These are phyloP conservation scores for Yarrowia sp. DNA, from an alignment of 805 yeast genomes.

Conservation along the genomic window DNA sequence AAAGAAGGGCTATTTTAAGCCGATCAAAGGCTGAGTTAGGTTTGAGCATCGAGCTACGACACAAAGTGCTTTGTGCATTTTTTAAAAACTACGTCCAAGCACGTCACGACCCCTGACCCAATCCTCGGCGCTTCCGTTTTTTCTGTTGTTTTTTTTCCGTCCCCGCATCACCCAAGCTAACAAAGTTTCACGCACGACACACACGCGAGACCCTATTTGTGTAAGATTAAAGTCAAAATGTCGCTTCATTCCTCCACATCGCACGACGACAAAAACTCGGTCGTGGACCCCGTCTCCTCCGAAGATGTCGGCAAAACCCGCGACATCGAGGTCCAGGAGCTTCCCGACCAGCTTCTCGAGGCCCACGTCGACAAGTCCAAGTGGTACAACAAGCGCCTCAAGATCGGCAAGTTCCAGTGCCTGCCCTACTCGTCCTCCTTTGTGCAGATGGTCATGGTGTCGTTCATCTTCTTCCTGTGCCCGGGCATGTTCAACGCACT, in stretches of 20 bases:
- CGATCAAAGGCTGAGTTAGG: too few relatives aligned
- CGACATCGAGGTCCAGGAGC: constrained; percentile 1
- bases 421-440: constrained; percentile 16
- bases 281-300: constrained; percentile 8
- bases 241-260: constrained; percentile 15
- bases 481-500: constrained; percentile 55
- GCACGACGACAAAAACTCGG: constrained; percentile 2
- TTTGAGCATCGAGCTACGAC: too few relatives aligned
- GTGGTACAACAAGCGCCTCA: constrained; percentile 11
- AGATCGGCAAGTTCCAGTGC: not conserved
- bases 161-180: not conserved
- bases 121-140: too few relatives aligned
- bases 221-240: constrained; percentile 19
- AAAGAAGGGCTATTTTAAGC: too few relatives aligned
- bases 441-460: constrained; percentile 47
- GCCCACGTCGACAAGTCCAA: constrained; percentile 10
- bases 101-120: too few relatives aligned
- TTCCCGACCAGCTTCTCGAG: constrained; percentile 9
- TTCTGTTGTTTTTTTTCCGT: not conserved
- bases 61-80: too few relatives aligned
- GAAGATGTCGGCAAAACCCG: constrained; percentile 4
- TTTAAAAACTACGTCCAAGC: too few relatives aligned
- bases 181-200: not conserved
- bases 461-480: constrained; percentile 50
- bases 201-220: not conserved